Evolutionary conservation across 1,139 yeast species (phyloP).

Genomic region (Casaregolazyma lundiana): DNA sequence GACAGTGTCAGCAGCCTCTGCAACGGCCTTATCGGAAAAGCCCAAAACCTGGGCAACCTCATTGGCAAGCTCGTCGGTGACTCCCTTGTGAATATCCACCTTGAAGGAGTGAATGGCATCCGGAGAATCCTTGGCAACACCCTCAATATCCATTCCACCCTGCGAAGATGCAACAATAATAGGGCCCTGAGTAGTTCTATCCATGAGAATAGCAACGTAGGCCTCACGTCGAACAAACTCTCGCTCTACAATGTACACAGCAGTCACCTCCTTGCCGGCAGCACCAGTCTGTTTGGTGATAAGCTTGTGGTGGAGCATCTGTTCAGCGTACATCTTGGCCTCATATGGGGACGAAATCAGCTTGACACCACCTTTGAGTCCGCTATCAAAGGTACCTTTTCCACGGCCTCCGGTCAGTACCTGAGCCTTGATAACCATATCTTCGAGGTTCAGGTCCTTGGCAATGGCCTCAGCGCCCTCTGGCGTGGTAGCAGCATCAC

Average conservation of each 20-base stretch:
- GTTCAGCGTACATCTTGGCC: constrained; percentile 78
- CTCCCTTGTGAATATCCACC: constrained; percentile 72
- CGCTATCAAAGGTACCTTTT: constrained; percentile 95
- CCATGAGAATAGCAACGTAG: constrained; percentile 90
- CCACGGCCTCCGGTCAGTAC: constrained; percentile 99
- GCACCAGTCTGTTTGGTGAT: constrained; percentile 98
- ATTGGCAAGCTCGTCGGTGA: constrained; percentile 70
- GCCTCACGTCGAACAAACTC: constrained; percentile 93
- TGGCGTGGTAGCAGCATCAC: constrained; percentile 86
- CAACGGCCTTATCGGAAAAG: constrained; percentile 70
- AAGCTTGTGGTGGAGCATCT: constrained; percentile 88
- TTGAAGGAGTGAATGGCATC: constrained; percentile 87
- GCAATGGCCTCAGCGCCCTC: constrained; percentile 86
- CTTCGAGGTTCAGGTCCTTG: constrained; percentile 57
- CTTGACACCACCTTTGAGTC: constrained; percentile 95
- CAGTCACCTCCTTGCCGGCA: constrained; percentile 94
- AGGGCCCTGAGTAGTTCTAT: constrained; percentile 86
- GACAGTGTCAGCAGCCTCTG: constrained; percentile 84
- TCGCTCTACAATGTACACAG: constrained; percentile 93
- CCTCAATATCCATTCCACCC: constrained; percentile 99
- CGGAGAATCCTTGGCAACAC: constrained; percentile 91
- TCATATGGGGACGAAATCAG: constrained; percentile 81
- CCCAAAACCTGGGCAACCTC: constrained; percentile 79
- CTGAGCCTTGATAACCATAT: constrained; percentile 94
- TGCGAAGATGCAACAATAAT: constrained; percentile 93